Base-by-base conservation (phyloP, 129 eudicot genomes). In the Pseudognaphalium luteoalbum region DNA sequence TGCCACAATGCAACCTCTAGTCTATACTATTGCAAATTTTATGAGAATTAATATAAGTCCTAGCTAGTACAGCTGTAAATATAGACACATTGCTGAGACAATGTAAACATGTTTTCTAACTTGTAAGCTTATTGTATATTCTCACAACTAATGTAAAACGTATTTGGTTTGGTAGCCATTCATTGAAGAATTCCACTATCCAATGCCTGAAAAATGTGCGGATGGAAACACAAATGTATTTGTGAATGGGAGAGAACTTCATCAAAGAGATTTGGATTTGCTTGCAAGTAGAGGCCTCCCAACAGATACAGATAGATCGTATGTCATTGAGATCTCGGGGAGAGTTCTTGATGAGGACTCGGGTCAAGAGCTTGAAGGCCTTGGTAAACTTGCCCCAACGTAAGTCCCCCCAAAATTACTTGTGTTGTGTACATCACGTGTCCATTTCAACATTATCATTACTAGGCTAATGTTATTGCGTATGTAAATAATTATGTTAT, bases 381-480 rank as follows among this genome's bases (percentile, higher is more conserved):
- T 95, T 5, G 99, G 99, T 77, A 91, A 91, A 80, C 97, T 95
- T 80, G 99, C 99, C 68, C 99, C 99, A 7, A 91, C 97, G 99
- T 95, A 82, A 91, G 96, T 72, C 44, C 47, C 47, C 32, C 12
- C 6, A 60, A 56, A 66, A 75, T 70, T 51, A 44, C 11, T 39
- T 62, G 21, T 8, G 42, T 39, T 62, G 34, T 8, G 42, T 65
- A 17, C 25, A 32, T 65, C 70, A 65, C 33, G 44, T 33, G 61
- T 57, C 62, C 62, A 51, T 35, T 29, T 76, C 44, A 28, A 54
- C 74, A 62, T 20, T 28, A 16, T 17, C 19, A 25, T 65, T 35
- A 58, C 54, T 32, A 72, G 30, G 34, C 44, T 72, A 11, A 21
- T 54, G 39, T 15, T 33, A 58, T 59, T 35, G 33, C 54, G 28